Conservation (phyloP, 371 early-diverging fungal genomes). For the Chytridiales sp. region DNA sequence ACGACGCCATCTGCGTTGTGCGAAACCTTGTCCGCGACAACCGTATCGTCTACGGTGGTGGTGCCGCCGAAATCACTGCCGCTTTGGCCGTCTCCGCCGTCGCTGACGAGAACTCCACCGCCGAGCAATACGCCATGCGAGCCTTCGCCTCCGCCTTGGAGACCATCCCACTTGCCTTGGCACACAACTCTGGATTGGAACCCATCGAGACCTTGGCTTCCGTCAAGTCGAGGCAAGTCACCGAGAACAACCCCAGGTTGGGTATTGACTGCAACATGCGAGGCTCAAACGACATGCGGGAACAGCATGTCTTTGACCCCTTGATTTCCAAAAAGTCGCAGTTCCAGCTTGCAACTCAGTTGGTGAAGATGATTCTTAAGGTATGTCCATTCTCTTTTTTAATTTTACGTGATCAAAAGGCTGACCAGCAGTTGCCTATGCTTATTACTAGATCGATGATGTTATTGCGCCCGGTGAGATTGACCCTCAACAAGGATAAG, state of each 20-base stretch:
- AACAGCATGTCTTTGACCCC: constrained; percentile 96
- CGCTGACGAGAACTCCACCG: constrained; percentile 88
- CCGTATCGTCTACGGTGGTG: constrained; percentile 99
- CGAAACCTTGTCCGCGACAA: constrained; percentile 97
- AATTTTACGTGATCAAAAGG: background rate
- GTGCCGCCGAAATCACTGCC: constrained; percentile 97
- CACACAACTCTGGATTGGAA: constrained; percentile 96
- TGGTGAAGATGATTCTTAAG: constrained; percentile 95
- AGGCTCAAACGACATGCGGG: constrained; percentile 96
- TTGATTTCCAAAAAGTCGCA: constrained; percentile 99
- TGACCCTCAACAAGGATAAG: constrained; percentile 16
- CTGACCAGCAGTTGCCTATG: background rate
- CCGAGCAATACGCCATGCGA: constrained; percentile 98
- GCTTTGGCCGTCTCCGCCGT: constrained; percentile 90
- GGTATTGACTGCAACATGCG: constrained; percentile 96
- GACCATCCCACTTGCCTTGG: constrained; percentile 94
- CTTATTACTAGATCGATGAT: constrained; percentile 80
- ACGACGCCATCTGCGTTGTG: constrained; percentile 99
- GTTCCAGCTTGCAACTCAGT: constrained; percentile 96
- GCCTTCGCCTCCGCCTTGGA: constrained; percentile 97
- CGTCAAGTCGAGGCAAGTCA: constrained; percentile 90
- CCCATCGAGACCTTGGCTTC: constrained; percentile 94
- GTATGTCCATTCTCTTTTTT: constrained; percentile 23
- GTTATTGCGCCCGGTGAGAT: constrained; percentile 61
- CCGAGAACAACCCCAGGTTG: constrained; percentile 78